A percentile compares a stretch with the other conserved stretches of the same genome.
phyloP scores from a whole-genome alignment of 176 grass and related monocot species.

The Thinopyrum elongatum region DNA sequence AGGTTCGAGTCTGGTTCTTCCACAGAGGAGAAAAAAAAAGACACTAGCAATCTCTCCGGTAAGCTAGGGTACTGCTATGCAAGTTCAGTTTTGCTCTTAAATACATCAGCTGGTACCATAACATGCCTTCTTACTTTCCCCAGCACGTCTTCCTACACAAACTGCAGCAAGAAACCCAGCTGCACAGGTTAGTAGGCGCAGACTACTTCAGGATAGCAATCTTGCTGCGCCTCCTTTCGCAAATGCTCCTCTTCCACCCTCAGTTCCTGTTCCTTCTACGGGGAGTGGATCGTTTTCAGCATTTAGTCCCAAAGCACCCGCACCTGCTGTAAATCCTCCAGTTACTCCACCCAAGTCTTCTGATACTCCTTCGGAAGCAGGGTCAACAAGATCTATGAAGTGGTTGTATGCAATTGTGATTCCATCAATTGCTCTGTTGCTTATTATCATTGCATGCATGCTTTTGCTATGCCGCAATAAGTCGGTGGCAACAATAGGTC shows the following conservation, averaged over 20 bases:
- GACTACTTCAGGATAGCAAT: constrained; percentile 67
- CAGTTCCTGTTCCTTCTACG: constrained; percentile 54
- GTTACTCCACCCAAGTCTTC: neutral
- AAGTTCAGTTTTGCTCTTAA: neutral
- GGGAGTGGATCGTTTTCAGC: constrained; percentile 69
- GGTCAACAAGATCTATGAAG: constrained; percentile 25
- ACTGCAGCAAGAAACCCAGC: constrained; percentile 30
- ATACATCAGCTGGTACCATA: constrained; percentile 27
- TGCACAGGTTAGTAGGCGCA: constrained; percentile 52
- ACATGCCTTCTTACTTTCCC: constrained; percentile 7
- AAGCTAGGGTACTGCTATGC: constrained; percentile 34
- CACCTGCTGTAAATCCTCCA: constrained; percentile 41
- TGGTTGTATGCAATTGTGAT: constrained; percentile 56
- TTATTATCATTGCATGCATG: constrained; percentile 44
- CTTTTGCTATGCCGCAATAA: constrained; percentile 60
- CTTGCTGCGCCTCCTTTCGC: constrained; percentile 61
- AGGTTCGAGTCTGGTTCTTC: constrained; percentile 47
- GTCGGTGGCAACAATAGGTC: constrained; percentile 59
- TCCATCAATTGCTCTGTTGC: constrained; percentile 45
- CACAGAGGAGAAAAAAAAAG: constrained; percentile 36
- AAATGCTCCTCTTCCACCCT: constrained; percentile 39
- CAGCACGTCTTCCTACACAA: constrained; percentile 41
- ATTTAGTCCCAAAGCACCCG: constrained; percentile 40
- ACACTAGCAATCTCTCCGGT: constrained; percentile 63
- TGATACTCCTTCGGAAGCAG: constrained; percentile 3